A percentile compares a stretch with the other conserved stretches of the same genome.
Evolutionary conservation across 352 stramenopile genomes (phyloP).

Genomic region (Globisporangium polare): DNA sequence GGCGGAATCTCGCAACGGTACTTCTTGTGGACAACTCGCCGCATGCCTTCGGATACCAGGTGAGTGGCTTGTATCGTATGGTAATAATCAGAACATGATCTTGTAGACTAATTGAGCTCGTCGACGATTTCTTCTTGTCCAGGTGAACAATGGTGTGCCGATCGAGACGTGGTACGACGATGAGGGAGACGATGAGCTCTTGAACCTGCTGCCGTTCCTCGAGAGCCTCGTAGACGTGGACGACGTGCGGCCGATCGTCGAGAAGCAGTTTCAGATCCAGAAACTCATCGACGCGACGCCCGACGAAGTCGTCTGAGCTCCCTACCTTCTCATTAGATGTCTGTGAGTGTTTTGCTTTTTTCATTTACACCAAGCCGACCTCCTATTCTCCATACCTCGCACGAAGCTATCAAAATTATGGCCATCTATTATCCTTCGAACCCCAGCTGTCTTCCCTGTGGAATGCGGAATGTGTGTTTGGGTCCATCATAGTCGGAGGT

Average conservation of each 20-base stretch:
- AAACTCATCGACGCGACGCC: conserved; percentile 83
- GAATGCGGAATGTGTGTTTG: too few relatives aligned
- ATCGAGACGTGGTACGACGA: conserved; percentile 99
- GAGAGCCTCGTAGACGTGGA: conserved; percentile 82
- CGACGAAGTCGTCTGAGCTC: conserved; percentile 40
- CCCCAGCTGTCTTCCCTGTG: too few relatives aligned
- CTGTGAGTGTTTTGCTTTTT: not conserved
- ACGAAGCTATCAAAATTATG: not conserved
- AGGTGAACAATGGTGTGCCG: conserved; percentile 96
- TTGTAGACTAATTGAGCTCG: not conserved
- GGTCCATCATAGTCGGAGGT: too few relatives aligned
- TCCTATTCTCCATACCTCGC: not conserved
- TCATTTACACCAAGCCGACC: not conserved
- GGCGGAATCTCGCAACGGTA: conserved; percentile 88
- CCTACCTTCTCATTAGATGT: not conserved
- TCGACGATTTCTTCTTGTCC: not conserved
- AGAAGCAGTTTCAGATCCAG: conserved; percentile 90
- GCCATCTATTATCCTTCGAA: too few relatives aligned
- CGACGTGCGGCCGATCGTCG: conserved; percentile 88
- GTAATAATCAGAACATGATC: not conserved
- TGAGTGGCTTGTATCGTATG: conserved; percentile 13
- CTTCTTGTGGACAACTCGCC: conserved; percentile 98
- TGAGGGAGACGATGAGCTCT: conserved; percentile 92
- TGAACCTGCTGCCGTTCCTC: conserved; percentile 96
- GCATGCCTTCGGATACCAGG: conserved; percentile 97